These are phyloP conservation scores for Hypoxylon sp. DNA, from an alignment of 2,329 filamentous ascomycete species.

Conservation along the genomic window DNA sequence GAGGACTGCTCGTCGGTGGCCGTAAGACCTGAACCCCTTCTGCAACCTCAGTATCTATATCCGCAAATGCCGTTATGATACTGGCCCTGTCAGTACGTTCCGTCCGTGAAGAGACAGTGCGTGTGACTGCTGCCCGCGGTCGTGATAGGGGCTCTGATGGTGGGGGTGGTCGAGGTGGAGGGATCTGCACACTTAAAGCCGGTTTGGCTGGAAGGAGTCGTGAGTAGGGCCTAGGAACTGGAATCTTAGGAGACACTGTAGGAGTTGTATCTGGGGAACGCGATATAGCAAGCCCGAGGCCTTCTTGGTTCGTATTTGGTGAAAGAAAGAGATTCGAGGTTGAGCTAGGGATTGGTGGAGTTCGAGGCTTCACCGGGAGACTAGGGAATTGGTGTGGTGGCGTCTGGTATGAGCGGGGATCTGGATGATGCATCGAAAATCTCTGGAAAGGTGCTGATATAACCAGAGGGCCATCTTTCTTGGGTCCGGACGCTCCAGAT, in stretches of 20 bases:
- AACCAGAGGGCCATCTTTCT: conserved; percentile 54
- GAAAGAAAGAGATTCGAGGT: conserved; percentile 35
- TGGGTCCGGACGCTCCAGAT: conserved; percentile 47
- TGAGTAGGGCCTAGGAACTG: conserved; percentile 57
- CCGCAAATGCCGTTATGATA: conserved; percentile 55
- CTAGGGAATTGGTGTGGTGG: conserved; percentile 39
- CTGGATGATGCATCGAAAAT: conserved; percentile 49
- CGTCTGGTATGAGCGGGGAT: conserved; percentile 40
- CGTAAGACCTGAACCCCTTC: conserved; percentile 65
- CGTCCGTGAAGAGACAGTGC: conserved; percentile 59
- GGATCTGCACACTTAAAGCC: conserved; percentile 60
- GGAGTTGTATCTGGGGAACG: conserved; percentile 52
- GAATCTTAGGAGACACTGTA: conserved; percentile 31
- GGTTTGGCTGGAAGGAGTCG: conserved; percentile 64
- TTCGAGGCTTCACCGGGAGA: conserved; percentile 43
- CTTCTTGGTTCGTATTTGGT: conserved; percentile 50
- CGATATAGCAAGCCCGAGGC: conserved; percentile 64
- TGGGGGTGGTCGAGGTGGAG: conserved; percentile 34
- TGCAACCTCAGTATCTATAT: conserved; percentile 54
- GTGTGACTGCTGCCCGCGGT: conserved; percentile 34
- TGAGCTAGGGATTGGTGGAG: conserved; percentile 53
- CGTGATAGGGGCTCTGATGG: conserved; percentile 21
- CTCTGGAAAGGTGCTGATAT: conserved; percentile 60
- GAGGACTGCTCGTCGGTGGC: conserved; percentile 63
- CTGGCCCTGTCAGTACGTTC: conserved; percentile 68